Percentiles rank a stretch among this genome's conserved stretches.
Conservation (phyloP, 768 basidiomycete species). For the Auricularia cornea region DNA sequence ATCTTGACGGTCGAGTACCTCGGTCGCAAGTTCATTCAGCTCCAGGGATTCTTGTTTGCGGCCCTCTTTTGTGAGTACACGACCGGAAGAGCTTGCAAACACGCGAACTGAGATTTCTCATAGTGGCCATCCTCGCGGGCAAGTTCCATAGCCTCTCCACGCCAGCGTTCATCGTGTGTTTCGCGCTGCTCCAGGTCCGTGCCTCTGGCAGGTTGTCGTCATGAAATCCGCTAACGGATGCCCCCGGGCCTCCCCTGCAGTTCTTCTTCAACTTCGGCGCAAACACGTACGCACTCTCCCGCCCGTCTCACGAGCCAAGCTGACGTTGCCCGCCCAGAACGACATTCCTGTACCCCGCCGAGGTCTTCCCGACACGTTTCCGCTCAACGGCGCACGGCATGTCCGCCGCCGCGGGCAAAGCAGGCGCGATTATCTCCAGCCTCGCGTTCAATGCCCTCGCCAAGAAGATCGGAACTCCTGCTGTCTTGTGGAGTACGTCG, state of each 20-base stretch:
- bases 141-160: constrained; percentile 4
- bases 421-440: constrained; percentile 35
- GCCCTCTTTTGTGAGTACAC: constrained; percentile 50
- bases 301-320: neutral
- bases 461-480: constrained; percentile 50
- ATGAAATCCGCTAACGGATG: constrained; percentile 29
- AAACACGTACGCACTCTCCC: constrained; percentile 17
- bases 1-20: constrained; percentile 63
- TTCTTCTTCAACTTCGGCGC: constrained; percentile 40
- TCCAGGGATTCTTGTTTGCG: constrained; percentile 42
- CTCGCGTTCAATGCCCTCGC: constrained; percentile 46
- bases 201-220: constrained; percentile 18
- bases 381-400: constrained; percentile 37
- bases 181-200: constrained; percentile 2
- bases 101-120: constrained; percentile 21
- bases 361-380: constrained; percentile 39
- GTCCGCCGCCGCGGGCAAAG: constrained; percentile 36
- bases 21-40: constrained; percentile 34
- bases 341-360: constrained; percentile 37
- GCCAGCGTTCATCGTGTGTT: constrained; percentile 31
- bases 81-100: neutral
- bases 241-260: no score
- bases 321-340: constrained; percentile 13
- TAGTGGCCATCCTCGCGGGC: constrained; percentile 41
- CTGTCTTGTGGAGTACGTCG: constrained; percentile 62